Percentiles rank a stretch among this genome's conserved stretches.
Conservation (phyloP, 2,329 filamentous ascomycete species). For the Rhynchosporium graminicola region DNA sequence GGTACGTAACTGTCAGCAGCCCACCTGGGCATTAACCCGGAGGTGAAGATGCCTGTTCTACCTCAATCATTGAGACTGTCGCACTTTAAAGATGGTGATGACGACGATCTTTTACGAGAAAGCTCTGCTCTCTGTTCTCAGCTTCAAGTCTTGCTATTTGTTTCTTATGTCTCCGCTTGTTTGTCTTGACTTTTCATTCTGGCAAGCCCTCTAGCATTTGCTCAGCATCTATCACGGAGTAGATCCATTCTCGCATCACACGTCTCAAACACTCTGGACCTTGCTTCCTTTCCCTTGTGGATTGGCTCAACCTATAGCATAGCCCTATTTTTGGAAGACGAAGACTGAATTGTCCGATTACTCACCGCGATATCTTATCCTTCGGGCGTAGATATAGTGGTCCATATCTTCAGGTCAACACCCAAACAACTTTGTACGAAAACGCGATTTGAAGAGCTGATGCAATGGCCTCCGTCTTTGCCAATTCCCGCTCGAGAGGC, state of each 20-base stretch:
- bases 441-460: neutral
- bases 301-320: constrained; percentile 59
- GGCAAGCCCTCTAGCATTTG: neutral
- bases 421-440: constrained; percentile 27
- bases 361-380: constrained; percentile 66
- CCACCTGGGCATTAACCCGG: neutral
- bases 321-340: constrained; percentile 84
- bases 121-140: neutral
- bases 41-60: neutral
- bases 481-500: too few relatives aligned
- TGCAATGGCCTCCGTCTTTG: too few relatives aligned
- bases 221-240: neutral
- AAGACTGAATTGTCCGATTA: constrained; percentile 65
- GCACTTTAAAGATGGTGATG: neutral
- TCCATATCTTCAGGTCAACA: constrained; percentile 71
- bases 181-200: too few relatives aligned
- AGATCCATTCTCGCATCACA: neutral
- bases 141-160: too few relatives aligned
- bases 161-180: too few relatives aligned
- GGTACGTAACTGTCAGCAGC: constrained; percentile 19
- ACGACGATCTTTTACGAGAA: neutral
- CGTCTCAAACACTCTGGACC: constrained; percentile 84
- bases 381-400: constrained; percentile 61
- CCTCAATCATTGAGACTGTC: neutral
- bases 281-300: constrained; percentile 54